Base-by-base conservation (phyloP, 208 protist genomes). In the Acanthamoeba quina region DNA sequence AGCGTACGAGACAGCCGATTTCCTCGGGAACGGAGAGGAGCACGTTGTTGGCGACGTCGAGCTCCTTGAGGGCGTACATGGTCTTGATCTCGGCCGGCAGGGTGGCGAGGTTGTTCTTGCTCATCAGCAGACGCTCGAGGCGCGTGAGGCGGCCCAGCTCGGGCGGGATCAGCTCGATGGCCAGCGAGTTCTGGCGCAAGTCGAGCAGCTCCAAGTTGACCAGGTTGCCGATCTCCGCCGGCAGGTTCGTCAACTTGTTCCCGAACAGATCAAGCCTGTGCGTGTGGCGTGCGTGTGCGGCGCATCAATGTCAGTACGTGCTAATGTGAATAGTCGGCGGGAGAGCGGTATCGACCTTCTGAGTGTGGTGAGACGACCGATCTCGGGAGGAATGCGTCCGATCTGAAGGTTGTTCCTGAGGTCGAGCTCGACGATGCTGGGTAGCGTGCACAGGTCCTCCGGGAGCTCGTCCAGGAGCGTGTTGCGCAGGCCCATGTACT, bases 391-490 rank as follows among this genome's bases (percentile, higher is more conserved):
- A 24, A 97, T 90, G 37, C 93, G 90, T 19, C 94, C 95, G 24
- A 95, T 94, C 74, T 96, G 94, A 34, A 92, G 68, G 94, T 97
- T 97, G 56, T 97, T 94, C 58, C 96, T 34, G 5, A 97, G 92
- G 44, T 97, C 96, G 10, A 97, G 70, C 72, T 97, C 96, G 15
- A 56, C 49, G 21, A 97, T 47, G 44, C 94, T 94, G 7, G 66
- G 47, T 19, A 97, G 86, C 0, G 72, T 11, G 60, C 89, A 85
- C 17, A 97, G 29, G 74, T 95, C 95, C 15, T 76, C 72, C 7
- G 96, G 95, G 29, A 97, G 37, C 34, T 91, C 94, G 54, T 72
- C 34, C 52, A 96, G 93, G 31, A 94, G 95, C 17, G 93, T 82
- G 89, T 96, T 96, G 86, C 95, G 70, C 58, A 97, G 82, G 31